These are phyloP conservation scores for Takashimella tepidaria DNA, from an alignment of 1,284 basidiomycete species.

Conservation along the genomic window DNA sequence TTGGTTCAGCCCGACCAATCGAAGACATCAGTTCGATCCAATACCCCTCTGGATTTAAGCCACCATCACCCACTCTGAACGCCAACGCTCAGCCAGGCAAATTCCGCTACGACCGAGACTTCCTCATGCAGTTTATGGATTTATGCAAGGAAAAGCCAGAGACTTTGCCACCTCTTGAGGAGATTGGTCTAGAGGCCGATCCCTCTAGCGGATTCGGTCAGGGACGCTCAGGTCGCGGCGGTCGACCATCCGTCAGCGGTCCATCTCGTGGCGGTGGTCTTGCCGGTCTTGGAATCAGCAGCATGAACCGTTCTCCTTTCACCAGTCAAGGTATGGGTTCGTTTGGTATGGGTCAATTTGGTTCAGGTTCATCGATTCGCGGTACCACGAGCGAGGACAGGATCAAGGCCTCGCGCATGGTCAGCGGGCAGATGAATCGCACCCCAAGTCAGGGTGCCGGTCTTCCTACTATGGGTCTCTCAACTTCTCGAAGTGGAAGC, in stretches of 20 bases:
- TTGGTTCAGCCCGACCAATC: conserved; percentile 71
- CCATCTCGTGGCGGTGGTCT: conserved; percentile 53
- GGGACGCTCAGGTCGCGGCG: conserved; percentile 24
- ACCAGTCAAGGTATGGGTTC: conserved; percentile 36
- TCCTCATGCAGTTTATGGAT: conserved; percentile 94
- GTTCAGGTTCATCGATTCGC: conserved; percentile 47
- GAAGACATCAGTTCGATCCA: conserved; percentile 71
- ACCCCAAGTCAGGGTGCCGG: conserved; percentile 63
- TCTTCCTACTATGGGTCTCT: conserved; percentile 22
- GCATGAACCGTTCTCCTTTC: conserved; percentile 8
- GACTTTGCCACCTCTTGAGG: conserved; percentile 79
- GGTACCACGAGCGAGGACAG: conserved; percentile 66
- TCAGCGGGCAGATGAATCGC: conserved; percentile 57
- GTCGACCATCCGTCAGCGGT: conserved; percentile 45
- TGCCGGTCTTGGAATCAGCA: conserved; percentile 56
- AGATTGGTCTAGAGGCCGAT: conserved; percentile 79
- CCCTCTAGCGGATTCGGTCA: conserved; percentile 48
- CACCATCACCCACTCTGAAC: conserved; percentile 82
- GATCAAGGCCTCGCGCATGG: conserved; percentile 48
- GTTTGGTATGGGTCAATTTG: conserved; percentile 73
- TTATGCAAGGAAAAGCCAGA: conserved; percentile 94
- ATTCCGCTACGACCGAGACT: conserved; percentile 96
- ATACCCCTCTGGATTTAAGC: conserved; percentile 80
- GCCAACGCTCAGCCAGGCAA: conserved; percentile 74
- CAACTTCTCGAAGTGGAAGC: conserved; percentile 24